Evolutionary conservation across 2,329 filamentous ascomycete species (phyloP).

Genomic region (Didymella lethalis): DNA sequence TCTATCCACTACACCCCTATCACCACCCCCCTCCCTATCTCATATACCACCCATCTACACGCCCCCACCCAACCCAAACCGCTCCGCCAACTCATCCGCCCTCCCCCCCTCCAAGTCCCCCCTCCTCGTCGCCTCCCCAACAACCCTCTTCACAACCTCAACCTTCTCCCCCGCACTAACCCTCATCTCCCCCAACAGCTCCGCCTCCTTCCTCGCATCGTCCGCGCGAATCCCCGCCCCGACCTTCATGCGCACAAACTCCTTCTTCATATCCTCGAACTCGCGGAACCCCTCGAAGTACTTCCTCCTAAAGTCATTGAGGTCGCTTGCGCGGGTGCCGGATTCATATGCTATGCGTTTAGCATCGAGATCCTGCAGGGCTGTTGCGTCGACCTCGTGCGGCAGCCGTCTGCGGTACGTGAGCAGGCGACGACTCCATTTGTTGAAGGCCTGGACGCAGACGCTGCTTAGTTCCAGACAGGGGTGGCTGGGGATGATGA

Average conservation of each 20-base stretch:
- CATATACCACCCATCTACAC: too few species aligned
- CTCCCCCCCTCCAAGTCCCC: too few species aligned
- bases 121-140: too few species aligned
- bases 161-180: neutral
- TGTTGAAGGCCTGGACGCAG: slow-evolving; percentile 88
- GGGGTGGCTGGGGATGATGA: slow-evolving; percentile 79
- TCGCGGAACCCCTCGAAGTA: slow-evolving; percentile 54
- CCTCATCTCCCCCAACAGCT: neutral
- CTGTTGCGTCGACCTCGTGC: slow-evolving; percentile 31
- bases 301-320: slow-evolving; percentile 72
- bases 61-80: too few species aligned
- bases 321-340: slow-evolving; percentile 67
- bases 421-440: slow-evolving; percentile 89
- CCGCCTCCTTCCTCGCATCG: neutral
- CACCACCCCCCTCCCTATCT: too few species aligned
- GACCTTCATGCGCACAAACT: slow-evolving; percentile 37
- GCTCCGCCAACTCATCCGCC: too few species aligned
- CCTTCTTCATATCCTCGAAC: slow-evolving; percentile 42
- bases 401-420: slow-evolving; percentile 80
- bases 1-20: too few species aligned
- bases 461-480: slow-evolving; percentile 75
- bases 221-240: neutral
- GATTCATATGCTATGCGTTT: slow-evolving; percentile 45
- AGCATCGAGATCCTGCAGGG: neutral
- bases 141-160: neutral